A percentile compares a stretch with the other conserved stretches of the same genome.
phyloP scores from a whole-genome alignment of 495 filamentous ascomycete genomes.

The Xylaria acuta region DNA sequence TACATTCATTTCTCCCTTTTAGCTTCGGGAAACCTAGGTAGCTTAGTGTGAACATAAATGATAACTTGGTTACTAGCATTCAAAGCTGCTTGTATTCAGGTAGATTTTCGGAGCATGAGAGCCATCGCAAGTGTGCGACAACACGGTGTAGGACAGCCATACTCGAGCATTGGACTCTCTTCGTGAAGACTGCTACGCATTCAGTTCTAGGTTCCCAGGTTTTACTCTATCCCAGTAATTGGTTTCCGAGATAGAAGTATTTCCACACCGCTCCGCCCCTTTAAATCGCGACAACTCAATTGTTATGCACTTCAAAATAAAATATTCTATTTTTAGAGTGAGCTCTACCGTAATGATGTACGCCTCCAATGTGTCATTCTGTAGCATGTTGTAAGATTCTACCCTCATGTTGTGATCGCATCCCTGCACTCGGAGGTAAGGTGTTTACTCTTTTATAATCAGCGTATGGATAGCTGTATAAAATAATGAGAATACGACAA shows the following conservation, averaged over 20 bases:
- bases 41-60: background rate
- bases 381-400: background rate
- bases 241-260: background rate
- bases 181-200: background rate
- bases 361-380: background rate
- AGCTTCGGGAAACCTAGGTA: background rate
- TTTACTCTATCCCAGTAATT: background rate
- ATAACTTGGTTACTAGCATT: background rate
- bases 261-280: background rate
- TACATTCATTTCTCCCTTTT: background rate
- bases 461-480: background rate
- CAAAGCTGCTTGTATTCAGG: background rate
- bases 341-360: background rate
- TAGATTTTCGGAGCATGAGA: background rate
- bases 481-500: background rate
- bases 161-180: background rate
- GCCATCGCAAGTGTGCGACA: background rate
- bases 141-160: background rate
- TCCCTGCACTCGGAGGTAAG: background rate
- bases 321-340: background rate
- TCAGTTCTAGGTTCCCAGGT: background rate
- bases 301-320: background rate
- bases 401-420: background rate
- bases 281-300: background rate
- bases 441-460: background rate